phyloP scores from a whole-genome alignment of 306 rosid genomes.

The Ormosia emarginata region DNA sequence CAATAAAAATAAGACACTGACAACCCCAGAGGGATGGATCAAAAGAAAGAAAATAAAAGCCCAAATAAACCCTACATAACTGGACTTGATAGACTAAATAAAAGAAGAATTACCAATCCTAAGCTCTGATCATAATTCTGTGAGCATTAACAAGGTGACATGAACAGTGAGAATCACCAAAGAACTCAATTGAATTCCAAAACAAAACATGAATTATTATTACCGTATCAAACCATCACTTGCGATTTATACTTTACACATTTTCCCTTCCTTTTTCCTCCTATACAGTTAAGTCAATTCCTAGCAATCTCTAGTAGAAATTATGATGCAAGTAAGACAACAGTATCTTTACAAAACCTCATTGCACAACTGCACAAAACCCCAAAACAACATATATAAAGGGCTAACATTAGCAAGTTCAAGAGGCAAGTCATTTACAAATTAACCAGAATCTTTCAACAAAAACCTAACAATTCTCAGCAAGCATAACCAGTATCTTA shows the following conservation, averaged over 20 bases:
- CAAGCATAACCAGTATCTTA: not conserved
- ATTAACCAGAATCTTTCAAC: not conserved
- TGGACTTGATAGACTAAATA: not conserved
- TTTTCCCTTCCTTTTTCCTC: not conserved
- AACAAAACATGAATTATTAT: not conserved
- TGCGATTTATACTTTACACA: not conserved
- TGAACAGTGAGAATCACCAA: not conserved
- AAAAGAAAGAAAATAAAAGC: not conserved
- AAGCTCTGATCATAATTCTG: no score
- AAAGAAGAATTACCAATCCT: not conserved
- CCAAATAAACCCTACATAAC: not conserved
- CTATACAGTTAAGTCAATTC: not conserved
- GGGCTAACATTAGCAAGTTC: not conserved
- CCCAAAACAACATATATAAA: not conserved
- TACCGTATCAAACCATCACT: not conserved
- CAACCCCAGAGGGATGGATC: not conserved
- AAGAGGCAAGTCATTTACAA: not conserved
- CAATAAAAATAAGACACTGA: not conserved
- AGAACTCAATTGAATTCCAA: not conserved
- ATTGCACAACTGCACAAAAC: no score
- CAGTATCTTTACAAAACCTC: not conserved
- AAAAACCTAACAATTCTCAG: not conserved
- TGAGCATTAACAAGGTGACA: not conserved
- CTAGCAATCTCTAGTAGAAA: not conserved
- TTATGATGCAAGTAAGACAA: not conserved